Evolutionary conservation across 176 grass and related monocot genomes (phyloP), one percentile per base, ranked within the genome.

Genomic region (Echinochloa phyllopogon): DNA sequence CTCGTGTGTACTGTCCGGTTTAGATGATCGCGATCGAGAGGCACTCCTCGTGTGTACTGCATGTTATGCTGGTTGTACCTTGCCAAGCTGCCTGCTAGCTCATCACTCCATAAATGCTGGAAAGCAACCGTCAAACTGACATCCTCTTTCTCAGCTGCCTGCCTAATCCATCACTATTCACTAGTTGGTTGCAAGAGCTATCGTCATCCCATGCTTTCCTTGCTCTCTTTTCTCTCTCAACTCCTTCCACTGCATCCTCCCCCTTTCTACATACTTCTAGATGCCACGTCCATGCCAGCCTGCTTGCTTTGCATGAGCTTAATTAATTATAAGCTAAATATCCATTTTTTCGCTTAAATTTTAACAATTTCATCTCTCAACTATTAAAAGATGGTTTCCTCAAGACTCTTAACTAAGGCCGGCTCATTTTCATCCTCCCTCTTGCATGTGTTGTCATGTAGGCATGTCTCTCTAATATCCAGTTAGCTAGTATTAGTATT

Each of bases 81-180:
- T 73, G 70, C 14, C 70, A 36, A 47, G 44, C 44, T 52, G 69
- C 2, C 43, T 33, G 47, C 71, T 51, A 74, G 24, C 47, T 37
- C 70, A 36, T 51, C 71, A 11, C 8, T 0, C 16, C 71, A 51
- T 74, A 74, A 74, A 74, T 74, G 25, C 10, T 15, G 24, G 47
- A 74, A 51, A 74, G 70, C 70, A 74, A 74, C 47, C 24, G 15
- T 51, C 3, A 73, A 73, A 33, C 45, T 10, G 14, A 71, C 41
- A 44, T 24, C 21, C 67, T 45, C 20, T 14, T 10, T 70, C 67
- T 21, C 68, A 42, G 3, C 65, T 68, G 6, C 39, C 65, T 42
- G 65, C 66, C 66, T n/a, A 53, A 5, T 53, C 51, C 17, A 14
- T 58, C 18, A 58, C 55, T 10, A 58, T 23, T 58, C 55, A 21